Evolutionary conservation across 768 basidiomycete species (phyloP).

Genomic region (Termitomyces titanicus): DNA sequence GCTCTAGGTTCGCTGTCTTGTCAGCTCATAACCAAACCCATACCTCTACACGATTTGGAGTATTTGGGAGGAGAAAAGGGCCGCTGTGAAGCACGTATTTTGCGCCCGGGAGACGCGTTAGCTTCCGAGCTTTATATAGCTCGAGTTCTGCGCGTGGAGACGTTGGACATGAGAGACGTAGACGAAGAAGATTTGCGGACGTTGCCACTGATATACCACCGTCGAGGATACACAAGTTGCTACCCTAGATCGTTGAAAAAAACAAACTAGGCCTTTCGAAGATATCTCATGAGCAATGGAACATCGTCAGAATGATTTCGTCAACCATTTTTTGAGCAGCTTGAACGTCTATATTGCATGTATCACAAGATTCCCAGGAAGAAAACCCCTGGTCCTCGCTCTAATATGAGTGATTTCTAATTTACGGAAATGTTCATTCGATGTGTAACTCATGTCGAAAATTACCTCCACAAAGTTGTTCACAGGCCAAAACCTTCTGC

Average conservation of each 20-base stretch:
- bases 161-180: constrained; percentile 20
- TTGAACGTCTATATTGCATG: neutral
- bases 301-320: neutral
- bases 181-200: constrained; percentile 26
- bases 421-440: too few species aligned
- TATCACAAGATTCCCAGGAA: neutral
- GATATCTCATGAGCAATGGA: neutral
- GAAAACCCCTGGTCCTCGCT: too few species aligned
- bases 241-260: constrained; percentile 5
- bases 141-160: constrained; percentile 61
- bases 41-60: constrained; percentile 58
- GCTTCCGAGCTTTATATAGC: constrained; percentile 79
- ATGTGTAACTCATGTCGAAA: too few species aligned
- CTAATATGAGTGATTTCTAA: too few species aligned
- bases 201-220: constrained; percentile 63
- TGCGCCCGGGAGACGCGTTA: constrained; percentile 15
- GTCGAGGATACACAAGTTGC: constrained; percentile 55
- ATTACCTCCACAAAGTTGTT: constrained; percentile 31
- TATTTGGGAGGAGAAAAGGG: constrained; percentile 25
- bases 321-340: neutral
- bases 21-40: constrained; percentile 52
- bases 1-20: constrained; percentile 74
- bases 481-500: too few species aligned
- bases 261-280: constrained; percentile 6
- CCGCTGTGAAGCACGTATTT: constrained; percentile 10